phyloP scores from a whole-genome alignment of 2,329 filamentous ascomycete genomes.

The Xylariomycetidae sp. region DNA sequence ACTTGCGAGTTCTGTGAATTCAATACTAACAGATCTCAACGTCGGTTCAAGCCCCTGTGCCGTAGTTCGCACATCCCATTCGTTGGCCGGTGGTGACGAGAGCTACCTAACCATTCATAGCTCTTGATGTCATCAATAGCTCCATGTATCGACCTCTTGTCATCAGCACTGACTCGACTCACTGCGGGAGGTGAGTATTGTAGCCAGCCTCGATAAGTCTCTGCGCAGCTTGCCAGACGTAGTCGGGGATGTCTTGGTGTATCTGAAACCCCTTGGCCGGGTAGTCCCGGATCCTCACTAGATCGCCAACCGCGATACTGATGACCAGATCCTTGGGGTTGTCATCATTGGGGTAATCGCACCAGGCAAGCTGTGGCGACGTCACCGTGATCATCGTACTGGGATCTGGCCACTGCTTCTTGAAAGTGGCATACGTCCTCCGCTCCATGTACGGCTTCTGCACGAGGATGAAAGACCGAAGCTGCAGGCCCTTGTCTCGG shows the following conservation, averaged over 20 bases:
- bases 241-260: conserved; percentile 34
- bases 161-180: too few species aligned
- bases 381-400: conserved; percentile 33
- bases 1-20: too few species aligned
- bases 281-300: conserved; percentile 39
- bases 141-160: too few species aligned
- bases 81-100: too few species aligned
- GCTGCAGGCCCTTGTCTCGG: conserved; percentile 15
- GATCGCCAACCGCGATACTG: conserved; percentile 41
- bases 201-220: conserved; percentile 36
- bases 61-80: too few species aligned
- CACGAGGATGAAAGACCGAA: conserved; percentile 35
- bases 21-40: too few species aligned
- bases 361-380: conserved; percentile 34
- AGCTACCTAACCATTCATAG: too few species aligned
- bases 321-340: conserved; percentile 38
- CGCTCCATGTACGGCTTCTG: conserved; percentile 48
- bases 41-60: too few species aligned
- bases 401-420: conserved; percentile 39
- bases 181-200: conserved; percentile 34
- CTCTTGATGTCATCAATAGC: too few species aligned
- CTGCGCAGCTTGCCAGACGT: conserved; percentile 37
- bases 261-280: conserved; percentile 39
- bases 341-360: conserved; percentile 35
- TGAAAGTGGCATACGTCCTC: conserved; percentile 41